Percentiles rank a stretch among this genome's conserved stretches.
These are phyloP conservation scores for Podospora fimiseda DNA, from an alignment of 495 filamentous ascomycete species.

Conservation along the genomic window DNA sequence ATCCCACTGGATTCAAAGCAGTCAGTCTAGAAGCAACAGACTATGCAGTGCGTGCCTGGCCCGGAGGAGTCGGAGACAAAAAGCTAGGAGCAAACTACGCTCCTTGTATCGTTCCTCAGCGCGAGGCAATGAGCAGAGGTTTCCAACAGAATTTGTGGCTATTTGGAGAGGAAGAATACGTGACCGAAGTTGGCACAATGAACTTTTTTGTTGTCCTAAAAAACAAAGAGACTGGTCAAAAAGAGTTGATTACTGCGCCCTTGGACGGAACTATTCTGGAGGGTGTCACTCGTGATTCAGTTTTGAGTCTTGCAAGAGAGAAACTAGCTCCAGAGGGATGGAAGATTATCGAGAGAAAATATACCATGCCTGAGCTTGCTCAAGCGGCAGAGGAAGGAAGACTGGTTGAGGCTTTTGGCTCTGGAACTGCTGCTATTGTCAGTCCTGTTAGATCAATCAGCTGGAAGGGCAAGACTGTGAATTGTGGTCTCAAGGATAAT, in stretches of 20 bases:
- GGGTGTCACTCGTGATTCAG: constrained; percentile 85
- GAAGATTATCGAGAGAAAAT: constrained; percentile 80
- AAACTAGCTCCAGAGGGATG: constrained; percentile 78
- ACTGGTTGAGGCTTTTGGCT: constrained; percentile 84
- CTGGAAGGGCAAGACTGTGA: constrained; percentile 71
- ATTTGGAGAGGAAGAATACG: constrained; percentile 86
- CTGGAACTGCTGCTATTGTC: constrained; percentile 83
- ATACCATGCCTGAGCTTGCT: constrained; percentile 75
- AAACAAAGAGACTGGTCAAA: constrained; percentile 77
- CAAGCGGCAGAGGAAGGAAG: constrained; percentile 78
- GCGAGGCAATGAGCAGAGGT: constrained; percentile 78
- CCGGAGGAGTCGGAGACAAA: constrained; percentile 92
- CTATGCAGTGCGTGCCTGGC: constrained; percentile 95
- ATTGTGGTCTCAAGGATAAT: constrained; percentile 66
- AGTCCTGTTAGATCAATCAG: constrained; percentile 78
- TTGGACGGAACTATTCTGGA: constrained; percentile 96
- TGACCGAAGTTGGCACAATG: constrained; percentile 98
- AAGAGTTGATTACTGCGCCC: constrained; percentile 85
- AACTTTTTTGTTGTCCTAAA: constrained; percentile 84
- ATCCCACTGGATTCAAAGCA: constrained; percentile 96
- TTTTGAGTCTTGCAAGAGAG: constrained; percentile 78
- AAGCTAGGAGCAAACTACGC: constrained; percentile 98
- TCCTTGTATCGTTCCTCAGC: constrained; percentile 88
- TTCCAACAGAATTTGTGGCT: constrained; percentile 99
- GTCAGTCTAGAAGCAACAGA: constrained; percentile 87